Conservation (phyloP, 306 rosid genomes). For the Castanospermum australe region DNA sequence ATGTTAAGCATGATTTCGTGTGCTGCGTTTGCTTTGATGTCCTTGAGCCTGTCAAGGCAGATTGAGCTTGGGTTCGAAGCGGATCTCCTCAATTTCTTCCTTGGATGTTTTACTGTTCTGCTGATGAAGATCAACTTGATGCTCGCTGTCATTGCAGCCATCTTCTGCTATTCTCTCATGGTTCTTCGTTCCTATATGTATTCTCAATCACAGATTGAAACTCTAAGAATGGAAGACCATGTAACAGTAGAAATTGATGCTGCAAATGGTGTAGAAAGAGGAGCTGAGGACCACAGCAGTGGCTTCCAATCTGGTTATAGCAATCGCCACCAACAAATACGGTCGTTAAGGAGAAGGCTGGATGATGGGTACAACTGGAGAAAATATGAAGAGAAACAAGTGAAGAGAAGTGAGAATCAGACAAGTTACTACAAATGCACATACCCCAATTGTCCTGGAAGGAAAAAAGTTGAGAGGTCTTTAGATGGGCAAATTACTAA, state of each 20-base stretch:
- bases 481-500: conserved; percentile 64
- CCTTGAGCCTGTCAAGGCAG: neutral
- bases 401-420: conserved; percentile 67
- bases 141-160: neutral
- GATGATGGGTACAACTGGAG: conserved; percentile 60
- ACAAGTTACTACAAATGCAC: conserved; percentile 78
- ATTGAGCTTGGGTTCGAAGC: neutral
- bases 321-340: too few relatives aligned
- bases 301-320: too few relatives aligned
- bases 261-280: neutral
- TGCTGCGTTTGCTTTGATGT: neutral
- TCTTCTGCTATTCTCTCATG: neutral
- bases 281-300: neutral
- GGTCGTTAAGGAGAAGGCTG: too few relatives aligned
- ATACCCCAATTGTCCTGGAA: conserved; percentile 55
- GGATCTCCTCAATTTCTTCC: neutral
- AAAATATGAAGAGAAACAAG: conserved; percentile 68
- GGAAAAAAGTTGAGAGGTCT: conserved; percentile 67
- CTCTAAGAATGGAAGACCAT: neutral
- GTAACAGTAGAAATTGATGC: neutral
- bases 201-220: neutral
- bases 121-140: neutral
- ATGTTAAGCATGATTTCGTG: neutral
- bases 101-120: neutral
- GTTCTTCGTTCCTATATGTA: neutral